Percentiles rank a stretch among this genome's conserved stretches.
Evolutionary conservation across 2,329 filamentous ascomycete species (phyloP).

Genomic region (Raffaelea ambrosiae): DNA sequence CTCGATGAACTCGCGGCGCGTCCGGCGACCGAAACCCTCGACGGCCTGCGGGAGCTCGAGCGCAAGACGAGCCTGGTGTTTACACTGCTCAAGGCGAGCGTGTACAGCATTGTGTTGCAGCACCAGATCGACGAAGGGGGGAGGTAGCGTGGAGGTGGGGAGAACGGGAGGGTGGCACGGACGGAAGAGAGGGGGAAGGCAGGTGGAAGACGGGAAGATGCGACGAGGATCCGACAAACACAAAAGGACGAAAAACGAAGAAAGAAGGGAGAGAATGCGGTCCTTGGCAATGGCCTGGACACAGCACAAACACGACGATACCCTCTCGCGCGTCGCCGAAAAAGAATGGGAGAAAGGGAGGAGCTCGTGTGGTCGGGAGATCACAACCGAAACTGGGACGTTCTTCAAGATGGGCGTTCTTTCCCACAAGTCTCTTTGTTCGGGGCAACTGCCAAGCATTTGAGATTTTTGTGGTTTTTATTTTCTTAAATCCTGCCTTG

Average conservation of each 20-base stretch:
- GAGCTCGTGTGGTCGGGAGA: too few species aligned
- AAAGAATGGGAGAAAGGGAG: neutral
- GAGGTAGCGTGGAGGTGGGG: too few species aligned
- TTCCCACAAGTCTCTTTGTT: too few species aligned
- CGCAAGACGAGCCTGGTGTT: constrained; percentile 92
- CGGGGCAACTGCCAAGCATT: too few species aligned
- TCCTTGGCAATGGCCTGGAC: too few species aligned
- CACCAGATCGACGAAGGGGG: constrained; percentile 80
- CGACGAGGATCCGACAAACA: neutral
- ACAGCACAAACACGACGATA: constrained; percentile 5
- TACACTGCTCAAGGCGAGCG: constrained; percentile 92
- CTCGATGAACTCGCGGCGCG: constrained; percentile 58
- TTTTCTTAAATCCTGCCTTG: too few species aligned
- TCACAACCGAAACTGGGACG: too few species aligned
- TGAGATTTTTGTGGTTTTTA: too few species aligned
- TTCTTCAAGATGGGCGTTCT: too few species aligned
- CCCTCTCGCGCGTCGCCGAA: constrained; percentile 10
- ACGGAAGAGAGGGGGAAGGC: neutral
- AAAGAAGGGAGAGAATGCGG: neutral
- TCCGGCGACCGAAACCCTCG: constrained; percentile 73
- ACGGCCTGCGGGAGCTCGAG: constrained; percentile 80
- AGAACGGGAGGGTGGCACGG: constrained; percentile 21
- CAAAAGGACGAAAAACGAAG: neutral
- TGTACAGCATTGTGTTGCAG: constrained; percentile 97
- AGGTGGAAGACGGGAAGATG: neutral